Evolutionary conservation across 768 basidiomycete species (phyloP).

Genomic region (Russula sp.): DNA sequence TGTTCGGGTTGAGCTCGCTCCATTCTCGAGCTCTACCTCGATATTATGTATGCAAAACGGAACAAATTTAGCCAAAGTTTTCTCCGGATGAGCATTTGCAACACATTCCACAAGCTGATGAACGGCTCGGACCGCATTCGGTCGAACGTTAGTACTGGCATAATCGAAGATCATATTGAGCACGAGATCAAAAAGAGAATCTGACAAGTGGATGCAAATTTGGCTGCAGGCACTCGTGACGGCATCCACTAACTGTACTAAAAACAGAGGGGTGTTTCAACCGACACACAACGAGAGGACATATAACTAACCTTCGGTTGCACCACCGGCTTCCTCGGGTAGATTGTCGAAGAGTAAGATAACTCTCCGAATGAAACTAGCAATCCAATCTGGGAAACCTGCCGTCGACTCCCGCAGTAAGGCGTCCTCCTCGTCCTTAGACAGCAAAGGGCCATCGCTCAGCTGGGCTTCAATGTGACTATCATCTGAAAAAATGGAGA

Average conservation of each 20-base stretch:
- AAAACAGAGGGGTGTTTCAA: not conserved
- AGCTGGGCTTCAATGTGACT: constrained; percentile 1
- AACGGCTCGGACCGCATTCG: constrained; percentile 82
- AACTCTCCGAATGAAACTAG: constrained; percentile 72
- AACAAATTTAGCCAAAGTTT: constrained; percentile 75
- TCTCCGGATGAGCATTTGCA: constrained; percentile 70
- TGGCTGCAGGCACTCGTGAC: constrained; percentile 71
- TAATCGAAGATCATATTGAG: constrained; percentile 82
- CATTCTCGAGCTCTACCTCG: constrained; percentile 70
- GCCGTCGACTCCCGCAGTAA: constrained; percentile 65
- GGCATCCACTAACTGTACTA: constrained; percentile 71
- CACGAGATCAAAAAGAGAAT: constrained; percentile 70
- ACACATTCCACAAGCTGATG: constrained; percentile 84
- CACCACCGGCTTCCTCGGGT: constrained; percentile 72
- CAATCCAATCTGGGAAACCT: constrained; percentile 76
- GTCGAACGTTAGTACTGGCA: constrained; percentile 69
- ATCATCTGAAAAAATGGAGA: constrained; percentile 32
- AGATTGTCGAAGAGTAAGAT: constrained; percentile 79
- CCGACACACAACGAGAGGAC: not conserved
- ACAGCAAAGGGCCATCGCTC: constrained; percentile 37
- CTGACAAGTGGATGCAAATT: constrained; percentile 70
- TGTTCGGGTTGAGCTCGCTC: constrained; percentile 68
- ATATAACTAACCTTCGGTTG: constrained; percentile 49
- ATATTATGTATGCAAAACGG: constrained; percentile 69
- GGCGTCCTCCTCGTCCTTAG: constrained; percentile 63